These are phyloP conservation scores for Alternaria tenuissima DNA, from an alignment of 2,329 filamentous ascomycete species.

Conservation along the genomic window DNA sequence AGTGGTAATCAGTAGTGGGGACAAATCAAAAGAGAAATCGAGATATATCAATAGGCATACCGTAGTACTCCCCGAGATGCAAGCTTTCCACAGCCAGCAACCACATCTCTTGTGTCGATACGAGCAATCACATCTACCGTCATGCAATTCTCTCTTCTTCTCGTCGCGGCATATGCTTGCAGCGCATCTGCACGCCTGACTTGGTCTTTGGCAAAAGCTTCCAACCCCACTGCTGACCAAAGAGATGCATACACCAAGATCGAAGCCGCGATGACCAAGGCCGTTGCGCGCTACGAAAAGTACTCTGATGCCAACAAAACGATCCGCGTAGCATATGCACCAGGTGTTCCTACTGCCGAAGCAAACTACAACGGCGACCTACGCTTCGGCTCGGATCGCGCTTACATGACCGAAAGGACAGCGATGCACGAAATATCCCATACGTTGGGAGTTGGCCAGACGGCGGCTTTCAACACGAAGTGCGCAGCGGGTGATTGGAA, in stretches of 20 bases:
- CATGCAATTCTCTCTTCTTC: constrained; percentile 36
- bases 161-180: constrained; percentile 30
- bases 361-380: constrained; percentile 48
- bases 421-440: constrained; percentile 49
- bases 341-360: constrained; percentile 46
- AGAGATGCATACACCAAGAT: constrained; percentile 44
- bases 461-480: constrained; percentile 39
- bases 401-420: constrained; percentile 48
- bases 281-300: constrained; percentile 37
- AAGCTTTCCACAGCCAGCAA: neutral
- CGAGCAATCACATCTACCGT: neutral
- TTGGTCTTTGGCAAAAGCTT: constrained; percentile 39
- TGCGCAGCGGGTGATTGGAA: constrained; percentile 43
- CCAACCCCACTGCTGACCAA: constrained; percentile 43
- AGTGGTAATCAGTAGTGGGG: neutral
- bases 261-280: constrained; percentile 43
- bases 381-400: constrained; percentile 43
- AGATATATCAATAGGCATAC: constrained; percentile 1
- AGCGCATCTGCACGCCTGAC: constrained; percentile 32
- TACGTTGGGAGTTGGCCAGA: constrained; percentile 46
- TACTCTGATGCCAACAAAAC: constrained; percentile 36
- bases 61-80: neutral
- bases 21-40: neutral
- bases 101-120: neutral
- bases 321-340: constrained; percentile 41